Conservation (phyloP, 2,329 filamentous ascomycete species). For the Ceratocystis colombiana region DNA sequence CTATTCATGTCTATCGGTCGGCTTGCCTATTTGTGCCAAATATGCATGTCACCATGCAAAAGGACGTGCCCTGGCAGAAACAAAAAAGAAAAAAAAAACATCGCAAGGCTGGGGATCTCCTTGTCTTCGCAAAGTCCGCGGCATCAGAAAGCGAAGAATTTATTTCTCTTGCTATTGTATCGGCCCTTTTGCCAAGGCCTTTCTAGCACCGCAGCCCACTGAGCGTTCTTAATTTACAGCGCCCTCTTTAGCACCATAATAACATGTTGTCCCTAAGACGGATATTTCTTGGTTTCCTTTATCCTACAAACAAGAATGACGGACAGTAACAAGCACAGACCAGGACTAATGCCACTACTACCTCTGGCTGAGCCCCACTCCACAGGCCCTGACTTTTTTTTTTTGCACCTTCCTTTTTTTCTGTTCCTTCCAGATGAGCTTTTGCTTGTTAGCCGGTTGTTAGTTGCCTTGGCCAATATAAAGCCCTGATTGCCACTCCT, state of each 20-base stretch:
- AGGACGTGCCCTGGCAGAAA: background rate
- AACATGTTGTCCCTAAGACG: background rate
- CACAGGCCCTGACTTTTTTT: constrained; percentile 26
- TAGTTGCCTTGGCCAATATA: constrained; percentile 20
- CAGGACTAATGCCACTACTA: constrained; percentile 12
- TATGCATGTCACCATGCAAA: background rate
- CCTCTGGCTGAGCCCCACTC: constrained; percentile 22
- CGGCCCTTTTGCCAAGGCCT: background rate
- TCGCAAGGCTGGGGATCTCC: background rate
- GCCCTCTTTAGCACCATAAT: background rate
- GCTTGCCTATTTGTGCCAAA: background rate
- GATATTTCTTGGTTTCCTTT: background rate
- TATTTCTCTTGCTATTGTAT: constrained; percentile 13
- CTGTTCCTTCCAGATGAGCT: background rate
- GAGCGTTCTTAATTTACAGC: background rate
- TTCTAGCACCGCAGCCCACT: background rate
- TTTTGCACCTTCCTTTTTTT: constrained; percentile 16
- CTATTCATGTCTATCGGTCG: background rate
- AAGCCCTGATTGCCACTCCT: constrained; percentile 24
- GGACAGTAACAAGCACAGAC: constrained; percentile 2
- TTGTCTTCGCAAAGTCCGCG: background rate
- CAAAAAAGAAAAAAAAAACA: background rate
- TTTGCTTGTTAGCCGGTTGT: constrained; percentile 3
- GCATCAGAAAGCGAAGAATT: background rate
- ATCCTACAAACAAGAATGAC: background rate